Conservation (phyloP, 177 flowering plant genomes). For the Vitis hybrid region DNA sequence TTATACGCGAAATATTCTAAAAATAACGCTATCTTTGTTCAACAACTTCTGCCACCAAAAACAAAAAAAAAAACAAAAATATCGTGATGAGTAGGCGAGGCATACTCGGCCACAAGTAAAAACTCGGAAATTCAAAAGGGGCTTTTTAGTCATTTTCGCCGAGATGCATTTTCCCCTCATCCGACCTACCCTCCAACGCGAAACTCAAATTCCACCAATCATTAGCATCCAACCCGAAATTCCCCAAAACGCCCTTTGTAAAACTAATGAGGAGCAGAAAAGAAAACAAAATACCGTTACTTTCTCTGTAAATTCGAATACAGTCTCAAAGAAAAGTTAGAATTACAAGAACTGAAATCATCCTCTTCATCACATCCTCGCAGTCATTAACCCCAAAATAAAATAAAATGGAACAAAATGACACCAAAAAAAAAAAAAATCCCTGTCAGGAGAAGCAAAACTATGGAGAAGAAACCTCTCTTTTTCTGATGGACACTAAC, state of each 20-base stretch:
- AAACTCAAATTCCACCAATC: constrained; percentile 20
- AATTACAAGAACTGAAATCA: background rate
- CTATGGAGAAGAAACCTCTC: no score
- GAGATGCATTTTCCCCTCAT: background rate
- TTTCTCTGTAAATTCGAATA: constrained; percentile 2
- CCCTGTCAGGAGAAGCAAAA: no score
- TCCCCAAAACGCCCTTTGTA: background rate
- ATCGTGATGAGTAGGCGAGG: no score
- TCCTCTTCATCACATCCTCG: background rate
- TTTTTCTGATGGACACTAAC: background rate
- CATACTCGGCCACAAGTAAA: no score
- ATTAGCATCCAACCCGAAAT: background rate
- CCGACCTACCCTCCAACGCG: constrained; percentile 9
- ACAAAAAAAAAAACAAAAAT: no score
- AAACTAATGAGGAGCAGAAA: background rate
- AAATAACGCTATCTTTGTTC: no score
- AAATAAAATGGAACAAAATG: background rate
- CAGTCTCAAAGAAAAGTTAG: constrained; percentile 2
- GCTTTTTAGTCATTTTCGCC: background rate
- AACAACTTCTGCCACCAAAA: no score
- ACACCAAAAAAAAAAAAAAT: background rate
- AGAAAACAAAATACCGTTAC: background rate
- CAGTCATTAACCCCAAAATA: background rate
- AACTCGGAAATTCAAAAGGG: background rate
- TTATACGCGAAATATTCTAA: no score